These are phyloP conservation scores for Xylaria intraflava DNA, from an alignment of 495 filamentous ascomycete genomes.

Conservation along the genomic window DNA sequence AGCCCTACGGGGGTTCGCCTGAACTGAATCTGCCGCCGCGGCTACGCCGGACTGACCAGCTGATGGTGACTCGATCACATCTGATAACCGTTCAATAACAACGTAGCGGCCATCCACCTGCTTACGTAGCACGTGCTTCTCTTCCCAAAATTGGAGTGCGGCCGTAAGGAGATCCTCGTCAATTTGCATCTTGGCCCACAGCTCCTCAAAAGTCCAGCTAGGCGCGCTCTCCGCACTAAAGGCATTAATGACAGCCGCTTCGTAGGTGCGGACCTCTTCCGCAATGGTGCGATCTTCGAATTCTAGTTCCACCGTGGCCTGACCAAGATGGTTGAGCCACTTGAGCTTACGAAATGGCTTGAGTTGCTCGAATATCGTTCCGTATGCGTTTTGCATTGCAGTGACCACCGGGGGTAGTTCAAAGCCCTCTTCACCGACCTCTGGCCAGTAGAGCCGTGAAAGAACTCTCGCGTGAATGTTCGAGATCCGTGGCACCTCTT, in stretches of 20 bases:
- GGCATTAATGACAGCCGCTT: conserved; percentile 83
- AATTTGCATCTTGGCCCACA: conserved; percentile 67
- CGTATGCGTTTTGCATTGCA: conserved; percentile 61
- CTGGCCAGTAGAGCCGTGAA: conserved; percentile 91
- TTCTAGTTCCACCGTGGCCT: conserved; percentile 74
- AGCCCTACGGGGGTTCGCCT: conserved; percentile 21
- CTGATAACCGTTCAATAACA: conserved; percentile 35
- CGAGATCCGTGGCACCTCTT: conserved; percentile 28
- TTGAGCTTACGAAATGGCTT: conserved; percentile 79
- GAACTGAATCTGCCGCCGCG: conserved; percentile 37
- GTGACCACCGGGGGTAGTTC: conserved; percentile 57
- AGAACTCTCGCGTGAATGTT: conserved; percentile 73
- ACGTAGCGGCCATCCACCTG: conserved; percentile 39
- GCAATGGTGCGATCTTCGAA: conserved; percentile 68
- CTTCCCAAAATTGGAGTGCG: conserved; percentile 80
- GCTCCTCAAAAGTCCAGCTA: conserved; percentile 51
- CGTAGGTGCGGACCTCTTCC: conserved; percentile 73
- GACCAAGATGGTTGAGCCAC: conserved; percentile 78
- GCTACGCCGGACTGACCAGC: conserved; percentile 34
- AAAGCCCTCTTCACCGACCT: conserved; percentile 71
- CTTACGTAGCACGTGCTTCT: conserved; percentile 66
- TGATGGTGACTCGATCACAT: conserved; percentile 18
- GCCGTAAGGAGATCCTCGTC: conserved; percentile 64
- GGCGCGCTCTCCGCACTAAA: conserved; percentile 55
- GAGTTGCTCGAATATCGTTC: conserved; percentile 65